phyloP scores from a whole-genome alignment of 2,329 filamentous ascomycete species.

The Ceratocystiopsis sp. region DNA sequence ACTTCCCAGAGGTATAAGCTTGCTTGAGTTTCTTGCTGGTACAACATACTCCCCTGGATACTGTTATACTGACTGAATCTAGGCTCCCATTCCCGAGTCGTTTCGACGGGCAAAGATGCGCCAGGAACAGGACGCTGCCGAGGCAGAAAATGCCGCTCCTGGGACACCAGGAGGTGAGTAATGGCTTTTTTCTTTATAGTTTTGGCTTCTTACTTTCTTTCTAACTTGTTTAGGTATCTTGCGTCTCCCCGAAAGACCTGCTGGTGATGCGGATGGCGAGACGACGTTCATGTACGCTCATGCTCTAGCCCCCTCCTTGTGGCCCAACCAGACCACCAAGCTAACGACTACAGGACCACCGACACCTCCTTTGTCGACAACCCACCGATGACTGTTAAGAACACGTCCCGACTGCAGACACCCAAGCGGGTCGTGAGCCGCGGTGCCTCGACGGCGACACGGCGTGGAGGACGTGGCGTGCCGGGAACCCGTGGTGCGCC shows the following conservation, averaged over 20 bases:
- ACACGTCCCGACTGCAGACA: slow-evolving; percentile 27
- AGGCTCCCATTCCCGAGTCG: slow-evolving; percentile 73
- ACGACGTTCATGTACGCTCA: slow-evolving; percentile 63
- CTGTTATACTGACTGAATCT: neutral
- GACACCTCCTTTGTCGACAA: slow-evolving; percentile 86
- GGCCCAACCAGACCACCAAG: no score
- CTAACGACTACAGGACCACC: slow-evolving; percentile 46
- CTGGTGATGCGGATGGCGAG: slow-evolving; percentile 37
- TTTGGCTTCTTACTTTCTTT: no score
- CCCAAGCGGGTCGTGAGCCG: slow-evolving; percentile 28
- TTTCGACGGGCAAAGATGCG: slow-evolving; percentile 45
- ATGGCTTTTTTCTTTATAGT: neutral
- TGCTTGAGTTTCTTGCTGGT: no score
- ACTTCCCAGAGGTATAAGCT: slow-evolving; percentile 66
- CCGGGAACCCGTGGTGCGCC: slow-evolving; percentile 15
- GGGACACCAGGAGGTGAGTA: neutral
- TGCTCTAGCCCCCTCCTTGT: slow-evolving; percentile 5
- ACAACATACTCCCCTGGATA: no score
- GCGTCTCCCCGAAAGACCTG: slow-evolving; percentile 14
- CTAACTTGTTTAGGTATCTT: slow-evolving; percentile 2
- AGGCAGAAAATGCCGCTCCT: neutral
- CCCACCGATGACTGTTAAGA: slow-evolving; percentile 37
- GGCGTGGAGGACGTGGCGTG: slow-evolving; percentile 16
- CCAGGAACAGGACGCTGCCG: slow-evolving; percentile 29
- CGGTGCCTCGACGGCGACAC: slow-evolving; percentile 15